Base-by-base conservation (phyloP, 352 stramenopile genomes). In the Plasmopara viticola region DNA sequence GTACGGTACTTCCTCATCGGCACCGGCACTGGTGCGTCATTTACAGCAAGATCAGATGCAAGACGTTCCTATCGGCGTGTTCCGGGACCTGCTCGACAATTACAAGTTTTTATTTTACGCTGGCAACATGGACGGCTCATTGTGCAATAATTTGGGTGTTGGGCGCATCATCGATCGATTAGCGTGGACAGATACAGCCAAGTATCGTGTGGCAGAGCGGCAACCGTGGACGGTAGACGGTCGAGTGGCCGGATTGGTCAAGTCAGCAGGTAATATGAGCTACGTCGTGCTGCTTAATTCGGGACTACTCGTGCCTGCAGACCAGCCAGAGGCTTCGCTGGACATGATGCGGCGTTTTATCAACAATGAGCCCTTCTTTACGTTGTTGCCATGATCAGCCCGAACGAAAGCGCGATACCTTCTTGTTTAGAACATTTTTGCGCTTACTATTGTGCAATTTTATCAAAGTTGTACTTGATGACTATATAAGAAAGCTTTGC, bases 21-120 rank as follows among this genome's bases (percentile, higher is more conserved):
- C 78, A 14, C 81, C 81, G 0, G 49, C 81, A 44, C 49, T 92
- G 15, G 78, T 78, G 42, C 78, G 78, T n/a, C 78, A 92, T 46
- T 47, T 92, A 38, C 64, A 82, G 29, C 64, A 71, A 6, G 81
- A 92, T 54, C 76, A 87, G 51, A 90, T 92, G 75, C 60, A 81
- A 13, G 81, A 92, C 44, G 74, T 92, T 6, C 68, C 81, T 9
- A 88, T 90, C 51, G 70, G 74, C 41, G 74, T 86, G 17, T 84
- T 90, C 49, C 78, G 80, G 35, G 77, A 87, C 51, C 49, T 92
- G 55, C 54, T 92, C 47, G 74, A 92, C 65, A 82, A 84, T 42
- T 92, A 92, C 74, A 81, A 86, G 51, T 84, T 89, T 38, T 70
- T 92, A 12, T 92, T 90, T 37, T 92, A 89, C 50, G 81, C 81